Evolutionary conservation across 345 rosid genomes (phyloP).

Genomic region (Linum lewisii): DNA sequence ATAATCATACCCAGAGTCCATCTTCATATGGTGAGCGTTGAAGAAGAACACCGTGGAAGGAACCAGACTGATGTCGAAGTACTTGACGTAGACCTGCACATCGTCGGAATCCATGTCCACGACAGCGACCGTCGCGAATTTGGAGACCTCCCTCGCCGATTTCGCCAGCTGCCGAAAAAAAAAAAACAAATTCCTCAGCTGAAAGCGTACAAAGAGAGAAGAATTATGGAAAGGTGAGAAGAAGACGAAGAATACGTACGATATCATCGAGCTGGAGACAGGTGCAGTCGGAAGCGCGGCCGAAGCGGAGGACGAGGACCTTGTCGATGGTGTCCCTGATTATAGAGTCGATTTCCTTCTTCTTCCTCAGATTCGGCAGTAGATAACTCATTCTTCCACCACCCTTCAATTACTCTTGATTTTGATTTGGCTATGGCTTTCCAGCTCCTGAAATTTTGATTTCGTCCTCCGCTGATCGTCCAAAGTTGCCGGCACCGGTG

Average conservation of each 20-base stretch:
- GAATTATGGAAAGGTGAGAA: background rate
- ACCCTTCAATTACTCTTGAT: background rate
- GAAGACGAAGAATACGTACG: slow-evolving; percentile 16
- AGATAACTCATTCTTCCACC: slow-evolving; percentile 43
- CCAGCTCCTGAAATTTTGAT: background rate
- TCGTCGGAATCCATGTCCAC: slow-evolving; percentile 70
- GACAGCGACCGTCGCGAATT: slow-evolving; percentile 51
- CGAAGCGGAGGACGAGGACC: slow-evolving; percentile 86
- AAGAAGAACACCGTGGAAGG: slow-evolving; percentile 89
- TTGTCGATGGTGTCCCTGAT: slow-evolving; percentile 75
- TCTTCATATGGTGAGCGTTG: slow-evolving; percentile 91
- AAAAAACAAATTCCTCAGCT: background rate
- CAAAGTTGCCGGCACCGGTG: background rate
- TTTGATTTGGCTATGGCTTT: background rate
- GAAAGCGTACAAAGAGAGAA: background rate
- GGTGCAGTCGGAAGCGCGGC: slow-evolving; percentile 46
- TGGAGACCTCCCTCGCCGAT: slow-evolving; percentile 65
- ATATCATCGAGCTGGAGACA: slow-evolving; percentile 72
- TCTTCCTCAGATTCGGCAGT: slow-evolving; percentile 43
- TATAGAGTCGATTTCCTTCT: slow-evolving; percentile 61
- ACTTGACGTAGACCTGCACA: slow-evolving; percentile 69
- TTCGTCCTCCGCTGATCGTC: background rate
- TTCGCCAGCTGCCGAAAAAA: slow-evolving; percentile 40
- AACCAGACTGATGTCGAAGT: slow-evolving; percentile 59
- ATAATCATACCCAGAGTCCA: slow-evolving; percentile 70